Evolutionary conservation across 352 stramenopile species (phyloP).

Genomic region (Phytophthora pinifolia): DNA sequence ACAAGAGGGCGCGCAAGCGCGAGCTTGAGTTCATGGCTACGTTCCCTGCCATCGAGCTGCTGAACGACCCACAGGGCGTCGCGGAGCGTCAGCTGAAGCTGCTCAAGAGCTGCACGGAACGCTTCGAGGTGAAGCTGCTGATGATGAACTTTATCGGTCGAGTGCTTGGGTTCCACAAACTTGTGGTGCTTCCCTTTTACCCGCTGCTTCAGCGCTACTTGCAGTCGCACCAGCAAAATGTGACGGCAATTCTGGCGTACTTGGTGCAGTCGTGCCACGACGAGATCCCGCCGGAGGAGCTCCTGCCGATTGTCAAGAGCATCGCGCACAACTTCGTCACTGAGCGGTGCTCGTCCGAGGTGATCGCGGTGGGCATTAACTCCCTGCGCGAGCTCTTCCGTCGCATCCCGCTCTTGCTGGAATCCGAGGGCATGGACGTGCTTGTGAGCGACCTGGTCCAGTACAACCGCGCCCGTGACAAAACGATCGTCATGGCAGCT

Average conservation of each 20-base stretch:
- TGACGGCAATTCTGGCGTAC: conserved; percentile 96
- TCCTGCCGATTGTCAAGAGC: conserved; percentile 95
- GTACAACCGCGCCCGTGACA: conserved; percentile 96
- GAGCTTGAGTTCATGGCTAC: conserved; percentile 76
- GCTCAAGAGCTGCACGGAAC: conserved; percentile 86
- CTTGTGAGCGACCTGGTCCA: conserved; percentile 93
- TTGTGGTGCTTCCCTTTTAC: conserved; percentile 97
- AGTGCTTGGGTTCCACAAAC: conserved; percentile 96
- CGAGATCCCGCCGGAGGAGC: conserved; percentile 96
- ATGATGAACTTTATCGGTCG: conserved; percentile 99
- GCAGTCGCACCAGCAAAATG: conserved; percentile 87
- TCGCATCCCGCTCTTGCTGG: conserved; percentile 93
- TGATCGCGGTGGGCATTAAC: conserved; percentile 99
- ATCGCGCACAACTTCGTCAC: conserved; percentile 99
- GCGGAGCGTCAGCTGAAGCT: conserved; percentile 94
- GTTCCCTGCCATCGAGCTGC: conserved; percentile 97
- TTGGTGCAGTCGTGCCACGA: conserved; percentile 98
- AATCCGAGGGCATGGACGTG: conserved; percentile 91
- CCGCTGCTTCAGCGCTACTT: conserved; percentile 94
- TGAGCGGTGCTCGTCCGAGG: conserved; percentile 94
- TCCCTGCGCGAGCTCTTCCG: conserved; percentile 94
- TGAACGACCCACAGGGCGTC: conserved; percentile 96
- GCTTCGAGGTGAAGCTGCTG: conserved; percentile 94
- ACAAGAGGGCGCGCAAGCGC: conserved; percentile 83
- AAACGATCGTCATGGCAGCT: conserved; percentile 96